Percentiles rank a stretch among this genome's conserved stretches.
phyloP scores from a whole-genome alignment of 2,329 filamentous ascomycete genomes.

The Monilinia fructicola region DNA sequence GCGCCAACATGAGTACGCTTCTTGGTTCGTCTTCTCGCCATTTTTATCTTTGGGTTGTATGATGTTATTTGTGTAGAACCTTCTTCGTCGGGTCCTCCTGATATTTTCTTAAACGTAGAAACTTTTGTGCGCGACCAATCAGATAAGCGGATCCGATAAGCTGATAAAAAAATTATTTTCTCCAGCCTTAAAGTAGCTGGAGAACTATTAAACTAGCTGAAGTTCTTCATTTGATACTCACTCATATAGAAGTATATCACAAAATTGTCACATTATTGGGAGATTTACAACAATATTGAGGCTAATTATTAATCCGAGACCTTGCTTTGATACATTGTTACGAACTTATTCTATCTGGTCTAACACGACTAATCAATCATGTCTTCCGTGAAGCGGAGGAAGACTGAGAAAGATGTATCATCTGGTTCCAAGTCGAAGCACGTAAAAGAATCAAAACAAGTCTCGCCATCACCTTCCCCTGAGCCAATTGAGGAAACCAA shows the following conservation, averaged over 20 bases:
- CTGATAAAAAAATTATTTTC: constrained; percentile 38
- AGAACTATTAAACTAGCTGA: background rate
- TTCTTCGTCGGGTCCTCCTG: constrained; percentile 16
- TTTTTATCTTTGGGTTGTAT: constrained; percentile 43
- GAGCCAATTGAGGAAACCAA: constrained; percentile 12
- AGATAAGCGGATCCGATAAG: constrained; percentile 37
- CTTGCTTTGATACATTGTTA: background rate
- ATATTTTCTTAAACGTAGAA: constrained; percentile 22
- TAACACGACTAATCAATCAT: constrained; percentile 27
- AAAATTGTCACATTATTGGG: background rate
- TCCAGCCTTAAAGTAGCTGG: background rate
- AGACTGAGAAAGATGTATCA: constrained; percentile 33
- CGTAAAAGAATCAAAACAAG: constrained; percentile 25
- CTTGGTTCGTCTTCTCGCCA: constrained; percentile 81
- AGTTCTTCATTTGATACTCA: background rate
- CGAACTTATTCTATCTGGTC: background rate
- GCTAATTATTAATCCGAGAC: background rate
- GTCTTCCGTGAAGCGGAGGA: constrained; percentile 41
- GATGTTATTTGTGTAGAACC: constrained; percentile 23
- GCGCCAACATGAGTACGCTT: constrained; percentile 82
- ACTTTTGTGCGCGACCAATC: constrained; percentile 37
- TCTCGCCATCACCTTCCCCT: constrained; percentile 19
- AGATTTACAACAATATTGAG: background rate
- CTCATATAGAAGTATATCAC: background rate
- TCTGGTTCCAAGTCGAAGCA: constrained; percentile 29